These are phyloP conservation scores for Colletotrichum sansevieriae DNA, from an alignment of 2,329 filamentous ascomycete species.

Conservation along the genomic window DNA sequence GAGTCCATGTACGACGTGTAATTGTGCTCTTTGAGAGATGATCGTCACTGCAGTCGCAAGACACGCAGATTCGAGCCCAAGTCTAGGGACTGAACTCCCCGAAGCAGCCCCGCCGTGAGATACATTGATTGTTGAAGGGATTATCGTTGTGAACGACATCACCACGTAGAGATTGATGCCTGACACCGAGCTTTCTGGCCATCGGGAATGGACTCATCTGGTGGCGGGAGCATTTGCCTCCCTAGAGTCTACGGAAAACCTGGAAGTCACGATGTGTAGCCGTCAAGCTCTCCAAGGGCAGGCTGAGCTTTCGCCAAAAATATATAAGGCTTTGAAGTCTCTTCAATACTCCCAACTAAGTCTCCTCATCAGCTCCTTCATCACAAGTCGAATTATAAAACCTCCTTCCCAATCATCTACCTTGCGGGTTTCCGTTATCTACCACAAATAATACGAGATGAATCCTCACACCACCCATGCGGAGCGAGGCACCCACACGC, in stretches of 20 bases:
- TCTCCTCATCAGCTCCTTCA: not conserved
- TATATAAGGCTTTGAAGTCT: not conserved
- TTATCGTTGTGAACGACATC: too few relatives aligned
- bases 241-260: not conserved
- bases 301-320: not conserved
- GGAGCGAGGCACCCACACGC: slow-evolving; percentile 8
- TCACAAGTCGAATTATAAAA: not conserved
- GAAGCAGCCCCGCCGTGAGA: too few relatives aligned
- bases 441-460: not conserved
- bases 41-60: slow-evolving; percentile 19
- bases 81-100: too few relatives aligned
- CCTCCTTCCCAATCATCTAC: not conserved
- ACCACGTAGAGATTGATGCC: too few relatives aligned
- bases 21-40: not conserved
- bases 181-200: too few relatives aligned
- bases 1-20: not conserved
- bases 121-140: too few relatives aligned
- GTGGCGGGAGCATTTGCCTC: too few relatives aligned
- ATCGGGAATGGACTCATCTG: too few relatives aligned
- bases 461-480: slow-evolving; percentile 16
- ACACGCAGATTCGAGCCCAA: slow-evolving; percentile 18
- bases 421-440: not conserved
- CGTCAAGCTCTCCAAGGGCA: not conserved
- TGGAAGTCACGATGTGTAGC: too few relatives aligned
- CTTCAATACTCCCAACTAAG: not conserved